Conservation (phyloP, 2,329 filamentous ascomycete genomes). For the Chaetomiaceae sp. region DNA sequence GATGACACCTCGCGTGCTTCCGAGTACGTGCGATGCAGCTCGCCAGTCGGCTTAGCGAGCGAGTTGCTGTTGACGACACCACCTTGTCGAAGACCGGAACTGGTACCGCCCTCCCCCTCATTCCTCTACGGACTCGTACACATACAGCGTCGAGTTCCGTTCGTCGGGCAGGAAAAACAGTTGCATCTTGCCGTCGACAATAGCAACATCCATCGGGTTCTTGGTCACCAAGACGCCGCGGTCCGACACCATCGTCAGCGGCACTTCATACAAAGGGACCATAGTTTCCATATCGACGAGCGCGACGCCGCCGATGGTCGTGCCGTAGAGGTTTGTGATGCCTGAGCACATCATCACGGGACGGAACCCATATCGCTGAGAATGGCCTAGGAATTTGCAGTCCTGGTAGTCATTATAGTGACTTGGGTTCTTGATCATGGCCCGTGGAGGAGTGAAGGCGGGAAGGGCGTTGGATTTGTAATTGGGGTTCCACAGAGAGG, state of each 20-base stretch:
- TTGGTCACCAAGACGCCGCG: slow-evolving; percentile 40
- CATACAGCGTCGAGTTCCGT: slow-evolving; percentile 42
- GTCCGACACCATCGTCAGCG: slow-evolving; percentile 39
- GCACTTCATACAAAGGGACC: slow-evolving; percentile 43
- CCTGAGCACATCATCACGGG: slow-evolving; percentile 47
- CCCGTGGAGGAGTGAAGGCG: slow-evolving; percentile 26
- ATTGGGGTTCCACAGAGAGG: slow-evolving; percentile 35
- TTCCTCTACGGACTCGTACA: slow-evolving; percentile 36
- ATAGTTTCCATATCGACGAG: slow-evolving; percentile 44
- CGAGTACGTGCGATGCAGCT: too few species aligned
- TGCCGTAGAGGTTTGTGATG: slow-evolving; percentile 35
- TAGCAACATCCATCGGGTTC: slow-evolving; percentile 45
- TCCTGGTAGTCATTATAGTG: slow-evolving; percentile 49
- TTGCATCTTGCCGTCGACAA: slow-evolving; percentile 42
- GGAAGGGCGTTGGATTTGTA: slow-evolving; percentile 17
- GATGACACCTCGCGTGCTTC: too few species aligned
- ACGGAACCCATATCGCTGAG: slow-evolving; percentile 33
- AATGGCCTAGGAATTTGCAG: slow-evolving; percentile 47
- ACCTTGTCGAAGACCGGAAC: too few species aligned
- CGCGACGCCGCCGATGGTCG: slow-evolving; percentile 42
- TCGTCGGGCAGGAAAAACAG: slow-evolving; percentile 47
- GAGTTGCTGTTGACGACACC: too few species aligned
- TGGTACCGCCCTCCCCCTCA: background rate
- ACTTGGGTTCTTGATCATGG: slow-evolving; percentile 35
- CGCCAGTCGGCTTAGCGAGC: too few species aligned